Evolutionary conservation across 2,329 filamentous ascomycete genomes (phyloP).

Genomic region (Fonsecaea multimorphosa): DNA sequence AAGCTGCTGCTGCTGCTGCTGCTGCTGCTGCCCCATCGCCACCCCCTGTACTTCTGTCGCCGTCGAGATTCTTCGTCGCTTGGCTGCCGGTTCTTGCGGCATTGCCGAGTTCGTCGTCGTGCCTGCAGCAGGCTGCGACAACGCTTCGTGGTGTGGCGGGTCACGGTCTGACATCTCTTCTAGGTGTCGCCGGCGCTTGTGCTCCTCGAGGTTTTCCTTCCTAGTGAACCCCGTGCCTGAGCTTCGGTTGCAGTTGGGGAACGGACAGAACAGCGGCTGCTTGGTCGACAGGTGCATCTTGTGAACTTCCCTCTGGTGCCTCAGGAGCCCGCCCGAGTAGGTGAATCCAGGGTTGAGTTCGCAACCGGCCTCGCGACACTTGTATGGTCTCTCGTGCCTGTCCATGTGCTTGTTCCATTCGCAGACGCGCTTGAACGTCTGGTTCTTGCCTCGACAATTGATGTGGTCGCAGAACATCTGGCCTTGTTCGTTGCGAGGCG

Average conservation of each 20-base stretch:
- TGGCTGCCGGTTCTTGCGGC: conserved; percentile 15
- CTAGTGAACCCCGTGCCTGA: conserved; percentile 88
- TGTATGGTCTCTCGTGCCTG: conserved; percentile 92
- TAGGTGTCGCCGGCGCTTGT: conserved; percentile 82
- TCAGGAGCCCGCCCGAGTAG: conserved; percentile 85
- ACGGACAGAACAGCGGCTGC: conserved; percentile 78
- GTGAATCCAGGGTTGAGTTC: conserved; percentile 94
- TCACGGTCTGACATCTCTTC: conserved; percentile 21
- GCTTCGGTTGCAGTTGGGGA: conserved; percentile 85
- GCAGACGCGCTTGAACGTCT: conserved; percentile 79
- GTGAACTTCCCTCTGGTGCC: conserved; percentile 93
- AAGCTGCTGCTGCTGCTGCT: conserved; percentile 10
- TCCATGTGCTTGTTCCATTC: conserved; percentile 99
- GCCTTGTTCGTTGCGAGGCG: conserved; percentile 70
- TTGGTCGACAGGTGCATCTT: conserved; percentile 88
- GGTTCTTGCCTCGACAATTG: conserved; percentile 69
- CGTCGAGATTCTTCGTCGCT: conserved; percentile 24
- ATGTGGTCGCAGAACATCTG: conserved; percentile 76
- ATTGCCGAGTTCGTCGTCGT: not conserved
- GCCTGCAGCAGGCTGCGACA: conserved; percentile 3
- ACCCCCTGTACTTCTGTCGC: conserved; percentile 5
- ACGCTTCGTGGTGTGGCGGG: conserved; percentile 3
- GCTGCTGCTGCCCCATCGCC: not conserved
- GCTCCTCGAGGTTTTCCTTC: conserved; percentile 92
- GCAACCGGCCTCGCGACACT: conserved; percentile 80